Evolutionary conservation across 306 rosid genomes (phyloP).

Genomic region (Quercus robur): DNA sequence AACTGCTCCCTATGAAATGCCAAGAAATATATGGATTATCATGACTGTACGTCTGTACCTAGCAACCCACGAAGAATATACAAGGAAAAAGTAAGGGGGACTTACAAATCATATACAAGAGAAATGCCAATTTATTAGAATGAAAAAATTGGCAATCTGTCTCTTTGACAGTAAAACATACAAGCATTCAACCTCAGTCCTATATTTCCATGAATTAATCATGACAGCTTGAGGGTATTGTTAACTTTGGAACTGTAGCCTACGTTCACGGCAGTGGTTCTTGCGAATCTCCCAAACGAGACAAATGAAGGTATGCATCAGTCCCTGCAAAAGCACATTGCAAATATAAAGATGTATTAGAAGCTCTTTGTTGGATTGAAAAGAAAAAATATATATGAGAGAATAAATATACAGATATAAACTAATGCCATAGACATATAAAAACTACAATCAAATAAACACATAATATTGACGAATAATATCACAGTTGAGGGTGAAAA

Average conservation of each 20-base stretch:
- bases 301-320: slow-evolving; percentile 88
- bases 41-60: background rate
- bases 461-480: background rate
- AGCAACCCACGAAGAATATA: background rate
- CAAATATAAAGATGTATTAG: slow-evolving; percentile 2
- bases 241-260: background rate
- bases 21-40: background rate
- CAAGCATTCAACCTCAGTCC: background rate
- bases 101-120: background rate
- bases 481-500: background rate
- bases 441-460: background rate
- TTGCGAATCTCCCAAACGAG: slow-evolving; percentile 90
- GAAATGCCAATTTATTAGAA: slow-evolving; percentile 24
- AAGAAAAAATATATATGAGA: background rate
- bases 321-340: slow-evolving; percentile 52
- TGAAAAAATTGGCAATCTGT: slow-evolving; percentile 18
- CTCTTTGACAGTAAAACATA: background rate
- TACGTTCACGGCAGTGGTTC: slow-evolving; percentile 67
- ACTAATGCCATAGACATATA: background rate
- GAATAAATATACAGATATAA: background rate
- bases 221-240: background rate
- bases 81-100: background rate
- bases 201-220: slow-evolving; percentile 5
- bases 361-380: background rate
- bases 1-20: background rate